Evolutionary conservation across 768 basidiomycete genomes (phyloP), one percentile per base, ranked within the genome.

Genomic region (Lactarius deliciosus): DNA sequence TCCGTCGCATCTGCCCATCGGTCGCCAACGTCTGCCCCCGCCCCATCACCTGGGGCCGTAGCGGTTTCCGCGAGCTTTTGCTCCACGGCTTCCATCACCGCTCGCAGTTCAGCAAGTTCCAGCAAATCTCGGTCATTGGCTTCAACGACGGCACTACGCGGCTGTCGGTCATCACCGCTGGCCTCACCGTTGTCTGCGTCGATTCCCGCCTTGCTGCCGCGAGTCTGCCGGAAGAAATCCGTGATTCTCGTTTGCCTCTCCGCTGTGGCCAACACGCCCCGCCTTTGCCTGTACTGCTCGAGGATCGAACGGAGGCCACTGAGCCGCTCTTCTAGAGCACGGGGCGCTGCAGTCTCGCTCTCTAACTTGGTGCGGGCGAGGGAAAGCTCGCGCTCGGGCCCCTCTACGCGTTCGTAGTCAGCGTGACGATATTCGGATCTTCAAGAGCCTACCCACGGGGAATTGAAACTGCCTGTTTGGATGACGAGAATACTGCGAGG

Each of bases 91-190:
- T 89, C 89, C 59, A 88, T 77, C 6, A 81, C 79, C 1, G 84
- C 84, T 68, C 83, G 83, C 45, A 91, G 77, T 73, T 91, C 91
- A 41, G 83, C 90, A 56, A 94, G 87, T 76, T 96, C 94, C 57
- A 97, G 80, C 11, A 94, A 92, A 1, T 93, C 94, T 10, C 92
- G 85, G 75, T 93, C 91, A 72, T 96, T 92, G 11, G 93, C 91
- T 75, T 96, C 94, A 9, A 90, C 90, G 72, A 90, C 90, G 72
- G 94, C 90, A 74, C 96, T 93, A 2, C 92, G 84, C 68, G 96
- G 86, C 55, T 81, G 75, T 40, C 82, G 78, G 64, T 86, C 85
- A 61, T 86, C 81, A 73, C 81, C 90, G 11, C 83, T 84, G 6
- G 90, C 88, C 74, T 93, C 91, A 41, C 16, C 41, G 15, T 41